Evolutionary conservation across 805 yeast species (phyloP).

Genomic region (Monosporozyma solicola): DNA sequence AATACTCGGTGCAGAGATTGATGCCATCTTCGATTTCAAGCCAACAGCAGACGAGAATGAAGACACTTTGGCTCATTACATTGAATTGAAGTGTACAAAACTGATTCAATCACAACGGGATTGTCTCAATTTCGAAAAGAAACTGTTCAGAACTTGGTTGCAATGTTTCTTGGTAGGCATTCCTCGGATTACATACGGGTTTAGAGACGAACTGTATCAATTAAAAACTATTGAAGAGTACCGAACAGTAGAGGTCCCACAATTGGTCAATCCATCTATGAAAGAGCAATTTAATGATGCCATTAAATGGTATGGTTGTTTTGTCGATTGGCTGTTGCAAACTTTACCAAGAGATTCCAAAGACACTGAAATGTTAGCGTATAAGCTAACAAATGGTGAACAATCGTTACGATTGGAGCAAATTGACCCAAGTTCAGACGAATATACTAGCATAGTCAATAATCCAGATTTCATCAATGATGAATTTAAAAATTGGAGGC

Average conservation of each 20-base stretch:
- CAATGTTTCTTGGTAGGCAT: slow-evolving; percentile 88
- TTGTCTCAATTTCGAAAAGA: slow-evolving; percentile 59
- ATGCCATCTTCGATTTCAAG: slow-evolving; percentile 76
- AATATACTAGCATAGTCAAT: background rate
- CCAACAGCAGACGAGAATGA: background rate
- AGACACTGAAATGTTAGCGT: background rate
- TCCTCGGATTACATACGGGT: slow-evolving; percentile 72
- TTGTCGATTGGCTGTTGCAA: slow-evolving; percentile 2
- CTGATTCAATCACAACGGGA: slow-evolving; percentile 47
- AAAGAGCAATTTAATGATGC: slow-evolving; percentile 67
- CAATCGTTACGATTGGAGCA: background rate
- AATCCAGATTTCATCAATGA: background rate
- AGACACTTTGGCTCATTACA: slow-evolving; percentile 61
- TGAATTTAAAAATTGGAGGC: slow-evolving; percentile 4
- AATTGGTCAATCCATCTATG: slow-evolving; percentile 36
- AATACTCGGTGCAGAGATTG: slow-evolving; percentile 88
- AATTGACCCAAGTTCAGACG: background rate
- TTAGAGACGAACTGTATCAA: slow-evolving; percentile 61
- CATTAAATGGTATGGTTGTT: slow-evolving; percentile 65
- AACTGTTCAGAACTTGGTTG: slow-evolving; percentile 81
- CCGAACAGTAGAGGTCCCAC: slow-evolving; percentile 69
- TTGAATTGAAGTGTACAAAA: slow-evolving; percentile 73
- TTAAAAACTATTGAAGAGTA: slow-evolving; percentile 64
- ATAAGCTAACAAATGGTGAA: background rate
- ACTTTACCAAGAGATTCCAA: background rate